Evolutionary conservation across 1,284 basidiomycete species (phyloP), one percentile per base, ranked within the genome.

Genomic region (Vanrija sp.): DNA sequence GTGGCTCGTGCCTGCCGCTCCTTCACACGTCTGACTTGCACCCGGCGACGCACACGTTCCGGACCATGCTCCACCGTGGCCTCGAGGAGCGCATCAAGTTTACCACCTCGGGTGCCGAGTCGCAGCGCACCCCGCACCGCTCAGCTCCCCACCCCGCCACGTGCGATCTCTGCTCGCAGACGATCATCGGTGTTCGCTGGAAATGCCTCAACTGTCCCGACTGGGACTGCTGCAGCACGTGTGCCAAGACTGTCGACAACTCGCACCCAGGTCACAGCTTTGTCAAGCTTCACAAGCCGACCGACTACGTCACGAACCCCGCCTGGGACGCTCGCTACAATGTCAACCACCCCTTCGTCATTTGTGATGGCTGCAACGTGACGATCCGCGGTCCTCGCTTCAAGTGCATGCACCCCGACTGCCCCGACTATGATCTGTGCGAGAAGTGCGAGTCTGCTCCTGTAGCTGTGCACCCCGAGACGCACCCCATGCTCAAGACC

Each of bases 391-490:
- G 75, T 5, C 51, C 62, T 0, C 61, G 77, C 19, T 78, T 69
- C 72, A 78, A 90, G 86, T 94, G 91, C 75, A 70, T 75, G 83
- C 86, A 92, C 72, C 82, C 85, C 16, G 75, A 80, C 16, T 94
- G 91, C 74, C 81, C 82, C 1, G 89, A 94, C 75, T 92, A 86
- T 64, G 91, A 94, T 66, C 80, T 94, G 16, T 94, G 91, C 76
- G 82, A 83, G 63, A 76, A 78, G 55, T 94, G 91, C 75, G 91
- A 94, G 76, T 85, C 89, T 1, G 79, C 83, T 49, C 90, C 91
- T 0, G 88, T 89, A 56, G 75, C 85, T 5, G 80, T 87, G 10
- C 91, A 94, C 71, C 88, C 89, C 0, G 64, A 73, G 7, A 82
- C 78, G 40, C 91, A 94, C 69, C 85, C 88, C 0, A 73, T 93